Conservation (phyloP, 768 basidiomycete species). For the Trametes coccinea region DNA sequence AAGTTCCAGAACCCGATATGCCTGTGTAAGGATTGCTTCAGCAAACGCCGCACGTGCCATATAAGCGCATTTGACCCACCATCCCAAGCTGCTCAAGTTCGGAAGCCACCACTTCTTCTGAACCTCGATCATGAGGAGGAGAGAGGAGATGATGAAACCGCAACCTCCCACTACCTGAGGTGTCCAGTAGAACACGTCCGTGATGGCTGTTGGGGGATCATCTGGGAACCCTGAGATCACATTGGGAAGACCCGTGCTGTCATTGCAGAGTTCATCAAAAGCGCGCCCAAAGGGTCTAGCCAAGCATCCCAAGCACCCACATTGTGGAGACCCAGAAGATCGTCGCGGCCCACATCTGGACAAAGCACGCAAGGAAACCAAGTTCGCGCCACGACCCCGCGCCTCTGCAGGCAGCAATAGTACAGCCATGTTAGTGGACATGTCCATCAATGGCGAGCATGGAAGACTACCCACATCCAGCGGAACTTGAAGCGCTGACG, state of each 20-base stretch:
- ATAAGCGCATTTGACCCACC: slow-evolving; percentile 42
- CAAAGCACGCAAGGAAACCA: slow-evolving; percentile 49
- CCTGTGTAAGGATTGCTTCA: slow-evolving; percentile 10
- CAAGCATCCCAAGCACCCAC: slow-evolving; percentile 12
- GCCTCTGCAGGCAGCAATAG: slow-evolving; percentile 25
- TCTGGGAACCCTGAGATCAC: slow-evolving; percentile 37
- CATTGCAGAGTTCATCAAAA: not conserved
- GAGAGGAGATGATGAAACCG: slow-evolving; percentile 55
- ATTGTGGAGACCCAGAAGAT: slow-evolving; percentile 56
- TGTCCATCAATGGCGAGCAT: slow-evolving; percentile 30
- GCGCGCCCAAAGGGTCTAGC: not conserved
- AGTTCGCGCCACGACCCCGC: slow-evolving; percentile 39
- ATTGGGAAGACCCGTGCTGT: slow-evolving; percentile 43
- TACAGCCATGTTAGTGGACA: slow-evolving; percentile 40
- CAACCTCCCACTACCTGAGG: slow-evolving; percentile 63
- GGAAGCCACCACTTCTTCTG: slow-evolving; percentile 57
- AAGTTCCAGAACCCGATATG: slow-evolving; percentile 55
- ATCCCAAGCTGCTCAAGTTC: slow-evolving; percentile 47
- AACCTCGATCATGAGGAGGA: slow-evolving; percentile 53
- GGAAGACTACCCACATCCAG: slow-evolving; percentile 30
- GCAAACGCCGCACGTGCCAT: not conserved
- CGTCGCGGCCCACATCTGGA: slow-evolving; percentile 55
- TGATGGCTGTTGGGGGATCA: slow-evolving; percentile 31
- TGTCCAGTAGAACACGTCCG: slow-evolving; percentile 57
- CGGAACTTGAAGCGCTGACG: slow-evolving; percentile 10